Evolutionary conservation across 495 filamentous ascomycete genomes (phyloP), one percentile per base, ranked within the genome.

Genomic region (Penicillium malachiteum): DNA sequence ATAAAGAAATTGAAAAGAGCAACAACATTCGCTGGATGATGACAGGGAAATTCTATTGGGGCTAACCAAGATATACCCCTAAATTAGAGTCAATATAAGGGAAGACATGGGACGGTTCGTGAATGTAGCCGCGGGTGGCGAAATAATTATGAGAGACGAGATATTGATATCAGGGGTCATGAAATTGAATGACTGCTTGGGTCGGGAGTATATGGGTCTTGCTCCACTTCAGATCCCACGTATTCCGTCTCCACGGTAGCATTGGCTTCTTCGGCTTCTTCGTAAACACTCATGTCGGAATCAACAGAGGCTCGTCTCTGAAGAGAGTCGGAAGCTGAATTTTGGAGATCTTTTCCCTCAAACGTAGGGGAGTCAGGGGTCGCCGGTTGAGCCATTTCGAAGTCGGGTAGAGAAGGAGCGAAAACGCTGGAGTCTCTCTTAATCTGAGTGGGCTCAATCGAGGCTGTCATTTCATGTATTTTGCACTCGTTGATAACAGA

Each of bases 241-340:
- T 41, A 33, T 16, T 50, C 58, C 17, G 35, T 21, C 26, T 45
- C 40, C 33, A 57, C 52, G 5, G 52, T 55, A 13, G 49, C 52
- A 47, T 26, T 57, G 7, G 63, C 65, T 14, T 50, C 57, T 49
- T 39, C 55, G 4, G 64, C 64, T 53, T 67, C 65, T 57, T 66
- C 63, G 42, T 68, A 68, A 12, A 68, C 45, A 37, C 63, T 66
- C 17, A 42, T 18, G 13, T 61, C 65, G n/a, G 65, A 66, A 34
- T 62, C 57, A 9, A 58, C 51, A 32, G 65, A 68, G 33, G 35
- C 13, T 34, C 65, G 57, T 14, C 50, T 58, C 33, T 21, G 50
- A 2, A 50, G 43, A 10, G 42, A 35, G 13, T 48, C 50, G 11
- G 43, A 37, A 14, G 58, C 21, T 16, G 53, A 50, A 12, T 54